phyloP scores from a whole-genome alignment of 164 flowering plant species.

The Chloranthus sessilifolius region DNA sequence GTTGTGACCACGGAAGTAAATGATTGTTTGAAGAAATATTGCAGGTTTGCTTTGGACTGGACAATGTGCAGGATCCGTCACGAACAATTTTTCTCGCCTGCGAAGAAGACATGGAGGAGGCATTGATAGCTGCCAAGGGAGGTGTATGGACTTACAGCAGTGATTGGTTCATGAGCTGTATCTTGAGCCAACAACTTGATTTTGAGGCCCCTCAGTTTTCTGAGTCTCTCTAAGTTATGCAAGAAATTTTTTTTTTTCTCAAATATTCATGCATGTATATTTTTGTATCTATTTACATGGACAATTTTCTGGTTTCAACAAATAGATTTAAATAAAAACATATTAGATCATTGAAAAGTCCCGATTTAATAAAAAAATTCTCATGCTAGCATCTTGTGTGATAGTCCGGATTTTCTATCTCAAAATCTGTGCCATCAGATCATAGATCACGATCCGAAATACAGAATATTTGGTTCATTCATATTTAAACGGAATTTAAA shows the following conservation, averaged over 20 bases:
- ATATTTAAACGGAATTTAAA: too few species aligned
- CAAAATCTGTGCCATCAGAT: too few species aligned
- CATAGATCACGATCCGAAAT: too few species aligned
- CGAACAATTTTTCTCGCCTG: constrained; percentile 59
- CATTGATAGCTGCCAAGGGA: constrained; percentile 50
- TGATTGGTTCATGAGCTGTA: constrained; percentile 80
- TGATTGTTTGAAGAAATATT: background rate
- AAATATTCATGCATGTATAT: background rate
- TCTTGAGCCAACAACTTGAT: constrained; percentile 85
- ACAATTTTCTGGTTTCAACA: too few species aligned
- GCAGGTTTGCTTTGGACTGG: constrained; percentile 40
- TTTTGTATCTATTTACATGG: background rate
- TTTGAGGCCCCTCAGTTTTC: constrained; percentile 72
- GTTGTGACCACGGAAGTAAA: constrained; percentile 74
- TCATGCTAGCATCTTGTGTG: too few species aligned
- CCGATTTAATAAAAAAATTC: too few species aligned
- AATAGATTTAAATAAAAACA: too few species aligned
- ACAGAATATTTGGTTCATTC: too few species aligned
- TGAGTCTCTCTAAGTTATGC: constrained; percentile 45
- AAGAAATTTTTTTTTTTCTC: too few species aligned
- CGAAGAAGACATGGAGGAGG: constrained; percentile 81
- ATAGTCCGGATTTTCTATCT: too few species aligned
- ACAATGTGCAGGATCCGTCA: constrained; percentile 32
- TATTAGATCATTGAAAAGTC: too few species aligned
- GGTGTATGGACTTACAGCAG: constrained; percentile 65